Evolutionary conservation across 1,139 yeast genomes (phyloP), one percentile per base, ranked within the genome.

Genomic region (Candida sp.): DNA sequence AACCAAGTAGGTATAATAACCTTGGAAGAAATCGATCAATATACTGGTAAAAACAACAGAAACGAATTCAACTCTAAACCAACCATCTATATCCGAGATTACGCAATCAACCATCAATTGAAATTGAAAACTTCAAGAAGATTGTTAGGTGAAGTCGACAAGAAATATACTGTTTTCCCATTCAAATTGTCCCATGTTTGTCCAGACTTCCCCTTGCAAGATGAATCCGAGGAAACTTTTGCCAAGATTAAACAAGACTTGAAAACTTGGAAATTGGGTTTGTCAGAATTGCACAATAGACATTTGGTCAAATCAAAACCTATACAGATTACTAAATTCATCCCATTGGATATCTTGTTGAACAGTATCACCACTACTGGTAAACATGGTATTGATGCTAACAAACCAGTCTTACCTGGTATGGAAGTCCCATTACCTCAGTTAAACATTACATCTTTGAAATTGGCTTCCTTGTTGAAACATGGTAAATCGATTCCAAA

Each of bases 51-150:
- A 53, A 80, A 82, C 55, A 75, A 81, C 53, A 61, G 65, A 9
- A 66, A 73, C 40, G 74, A 75, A 33, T 70, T 84, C 54, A 73
- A 73, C 49, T 76, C 83, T 40, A 82, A 75, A 60, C 85, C 96
- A 42, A 81, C 95, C 39, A 77, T 90, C 42, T 89, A 75, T 64
- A 78, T 88, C 46, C 82, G 99, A 64, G 99, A 93, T 66, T 87
- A 82, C 61, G 87, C 95, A 22, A 79, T 86, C 46, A 75, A 76
- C 45, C 89, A 91, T 63, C 85, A 81, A 47, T 77, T 91, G 58
- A 88, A 84, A 60, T 73, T 91, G 56, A 84, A 80, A 60, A 75
- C 89, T 22, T 76, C 96, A 4, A 81, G 96, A 64, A 77, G 77
- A 49, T 74, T 91, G 45, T 73, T 91, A 53, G 75, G 82, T 36